These are phyloP conservation scores for Zancudomyces culisetae DNA, from an alignment of 371 early-diverging fungal species.

Conservation along the genomic window DNA sequence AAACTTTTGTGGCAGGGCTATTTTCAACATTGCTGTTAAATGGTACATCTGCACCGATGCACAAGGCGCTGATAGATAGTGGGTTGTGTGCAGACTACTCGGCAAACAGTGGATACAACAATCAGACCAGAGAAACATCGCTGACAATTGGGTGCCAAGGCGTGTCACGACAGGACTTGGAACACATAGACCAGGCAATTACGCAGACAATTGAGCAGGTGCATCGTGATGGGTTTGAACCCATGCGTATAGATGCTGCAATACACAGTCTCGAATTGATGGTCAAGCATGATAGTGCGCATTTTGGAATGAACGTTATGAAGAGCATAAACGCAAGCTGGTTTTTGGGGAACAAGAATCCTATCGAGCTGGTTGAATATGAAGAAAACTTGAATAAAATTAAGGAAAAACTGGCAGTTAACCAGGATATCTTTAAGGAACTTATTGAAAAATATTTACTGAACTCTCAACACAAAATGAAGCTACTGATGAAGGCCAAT, in stretches of 20 bases:
- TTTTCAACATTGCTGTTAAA: constrained; percentile 61
- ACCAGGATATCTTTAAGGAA: constrained; percentile 40
- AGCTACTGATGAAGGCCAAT: constrained; percentile 66
- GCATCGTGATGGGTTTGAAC: constrained; percentile 52
- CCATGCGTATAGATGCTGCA: constrained; percentile 61
- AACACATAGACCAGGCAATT: constrained; percentile 44
- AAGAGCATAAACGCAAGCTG: constrained; percentile 56
- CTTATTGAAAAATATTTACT: constrained; percentile 56
- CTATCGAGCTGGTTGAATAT: constrained; percentile 62
- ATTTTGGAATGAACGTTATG: constrained; percentile 73
- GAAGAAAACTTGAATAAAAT: constrained; percentile 57
- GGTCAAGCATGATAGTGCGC: constrained; percentile 70
- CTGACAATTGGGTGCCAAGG: constrained; percentile 37
- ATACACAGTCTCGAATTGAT: constrained; percentile 78
- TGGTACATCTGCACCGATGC: constrained; percentile 85
- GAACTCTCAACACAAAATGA: constrained; percentile 52
- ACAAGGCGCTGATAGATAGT: constrained; percentile 81
- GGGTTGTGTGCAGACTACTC: constrained; percentile 84
- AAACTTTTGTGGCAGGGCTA: constrained; percentile 60
- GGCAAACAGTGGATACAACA: constrained; percentile 72
- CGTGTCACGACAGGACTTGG: constrained; percentile 22
- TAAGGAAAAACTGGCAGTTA: constrained; percentile 33
- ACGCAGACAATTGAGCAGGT: constrained; percentile 42
- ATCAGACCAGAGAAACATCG: constrained; percentile 33
- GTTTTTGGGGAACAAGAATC: constrained; percentile 80